Percentiles rank a stretch among this genome's conserved stretches.
These are phyloP conservation scores for Sisymbrium irio DNA, from an alignment of 345 rosid species.

Conservation along the genomic window DNA sequence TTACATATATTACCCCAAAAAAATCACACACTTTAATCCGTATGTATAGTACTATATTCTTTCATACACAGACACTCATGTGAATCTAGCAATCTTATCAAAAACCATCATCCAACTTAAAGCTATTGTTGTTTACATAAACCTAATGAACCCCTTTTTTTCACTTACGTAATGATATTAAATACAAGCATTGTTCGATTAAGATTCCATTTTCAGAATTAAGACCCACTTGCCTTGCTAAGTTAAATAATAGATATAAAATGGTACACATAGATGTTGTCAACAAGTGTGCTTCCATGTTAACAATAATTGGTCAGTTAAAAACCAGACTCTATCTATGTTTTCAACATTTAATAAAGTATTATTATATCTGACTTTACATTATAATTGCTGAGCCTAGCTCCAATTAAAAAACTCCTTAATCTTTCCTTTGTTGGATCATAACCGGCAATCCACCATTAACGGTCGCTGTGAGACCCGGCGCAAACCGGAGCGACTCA, in stretches of 20 bases:
- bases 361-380: constrained; percentile 7
- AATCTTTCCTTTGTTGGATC: constrained; percentile 38
- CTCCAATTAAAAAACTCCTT: background rate
- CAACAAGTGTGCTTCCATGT: constrained; percentile 29
- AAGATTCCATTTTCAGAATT: background rate
- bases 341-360: background rate
- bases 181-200: background rate
- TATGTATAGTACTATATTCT: background rate
- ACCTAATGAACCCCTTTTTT: background rate
- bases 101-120: background rate
- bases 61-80: background rate
- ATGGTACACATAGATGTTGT: constrained; percentile 22
- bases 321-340: constrained; percentile 18
- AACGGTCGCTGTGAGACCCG: constrained; percentile 80
- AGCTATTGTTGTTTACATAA: background rate
- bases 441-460: constrained; percentile 68
- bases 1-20: background rate
- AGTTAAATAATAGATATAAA: background rate
- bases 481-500: constrained; percentile 43
- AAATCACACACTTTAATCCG: background rate
- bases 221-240: constrained; percentile 18
- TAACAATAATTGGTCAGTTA: constrained; percentile 25
- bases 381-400: background rate
- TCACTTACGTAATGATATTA: constrained; percentile 4
- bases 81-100: background rate